Evolutionary conservation across 2,329 filamentous ascomycete species (phyloP).

Genomic region (Aspergillus amoenus): DNA sequence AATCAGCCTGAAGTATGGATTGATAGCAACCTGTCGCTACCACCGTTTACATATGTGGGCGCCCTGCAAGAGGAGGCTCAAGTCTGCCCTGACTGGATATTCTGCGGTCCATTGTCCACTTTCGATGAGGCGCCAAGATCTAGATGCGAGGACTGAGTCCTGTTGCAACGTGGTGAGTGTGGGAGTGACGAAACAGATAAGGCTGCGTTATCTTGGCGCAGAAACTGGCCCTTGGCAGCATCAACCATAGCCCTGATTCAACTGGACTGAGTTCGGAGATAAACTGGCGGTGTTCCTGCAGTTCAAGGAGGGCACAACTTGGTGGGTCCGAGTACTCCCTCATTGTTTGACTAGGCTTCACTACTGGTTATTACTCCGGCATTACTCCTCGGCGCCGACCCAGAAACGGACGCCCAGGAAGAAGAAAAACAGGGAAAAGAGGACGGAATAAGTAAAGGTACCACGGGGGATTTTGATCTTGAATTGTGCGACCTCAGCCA

Average conservation of each 20-base stretch:
- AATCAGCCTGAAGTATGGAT: neutral
- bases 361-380: neutral
- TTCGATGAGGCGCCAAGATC: slow-evolving; percentile 14
- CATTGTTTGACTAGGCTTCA: neutral
- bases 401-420: neutral
- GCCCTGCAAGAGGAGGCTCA: slow-evolving; percentile 12
- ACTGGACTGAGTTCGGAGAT: slow-evolving; percentile 9
- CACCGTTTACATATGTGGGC: neutral
- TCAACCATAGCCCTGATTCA: slow-evolving; percentile 12
- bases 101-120: neutral
- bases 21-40: slow-evolving; percentile 1
- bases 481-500: slow-evolving; percentile 13
- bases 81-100: slow-evolving; percentile 5
- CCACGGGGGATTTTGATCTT: slow-evolving; percentile 7
- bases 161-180: slow-evolving; percentile 23
- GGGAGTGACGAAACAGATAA: slow-evolving; percentile 15
- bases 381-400: neutral
- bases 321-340: neutral
- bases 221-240: slow-evolving; percentile 18
- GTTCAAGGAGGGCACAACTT: slow-evolving; percentile 5
- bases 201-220: slow-evolving; percentile 21
- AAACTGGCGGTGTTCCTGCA: slow-evolving; percentile 26
- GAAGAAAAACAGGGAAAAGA: neutral
- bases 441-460: neutral
- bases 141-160: slow-evolving; percentile 12